A percentile compares a stretch with the other conserved stretches of the same genome.
Evolutionary conservation across 805 yeast genomes (phyloP).

Genomic region (Schwanniomyces pseudopolymorphus): DNA sequence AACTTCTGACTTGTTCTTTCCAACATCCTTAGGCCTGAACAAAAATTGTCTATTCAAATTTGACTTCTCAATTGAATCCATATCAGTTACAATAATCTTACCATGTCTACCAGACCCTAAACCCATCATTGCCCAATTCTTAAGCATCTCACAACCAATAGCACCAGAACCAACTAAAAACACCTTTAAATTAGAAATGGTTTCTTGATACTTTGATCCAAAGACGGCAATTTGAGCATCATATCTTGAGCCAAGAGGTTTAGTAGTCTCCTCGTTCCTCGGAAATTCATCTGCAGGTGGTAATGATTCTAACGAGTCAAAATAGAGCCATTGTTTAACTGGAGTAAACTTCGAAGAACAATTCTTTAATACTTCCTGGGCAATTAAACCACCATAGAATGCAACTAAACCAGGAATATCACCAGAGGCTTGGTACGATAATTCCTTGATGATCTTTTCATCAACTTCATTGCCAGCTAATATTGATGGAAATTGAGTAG

Average conservation of each 20-base stretch:
- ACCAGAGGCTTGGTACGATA: slow-evolving; percentile 86
- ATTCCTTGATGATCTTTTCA: slow-evolving; percentile 63
- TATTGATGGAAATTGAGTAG: slow-evolving; percentile 54
- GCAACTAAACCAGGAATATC: slow-evolving; percentile 90
- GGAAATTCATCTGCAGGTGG: slow-evolving; percentile 60
- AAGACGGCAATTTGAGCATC: slow-evolving; percentile 96
- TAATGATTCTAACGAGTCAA: slow-evolving; percentile 89
- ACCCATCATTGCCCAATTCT: slow-evolving; percentile 97
- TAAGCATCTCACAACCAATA: slow-evolving; percentile 97
- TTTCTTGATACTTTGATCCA: slow-evolving; percentile 74
- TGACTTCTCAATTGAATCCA: slow-evolving; percentile 92
- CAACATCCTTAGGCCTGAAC: slow-evolving; percentile 93
- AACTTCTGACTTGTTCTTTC: slow-evolving; percentile 83
- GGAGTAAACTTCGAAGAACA: slow-evolving; percentile 96
- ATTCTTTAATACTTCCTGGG: slow-evolving; percentile 95
- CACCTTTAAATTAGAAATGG: slow-evolving; percentile 72
- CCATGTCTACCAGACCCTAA: slow-evolving; percentile 91
- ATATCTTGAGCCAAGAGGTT: slow-evolving; percentile 78
- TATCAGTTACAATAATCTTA: slow-evolving; percentile 82
- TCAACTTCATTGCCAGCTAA: slow-evolving; percentile 57
- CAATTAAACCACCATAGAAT: slow-evolving; percentile 88
- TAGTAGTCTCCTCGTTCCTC: slow-evolving; percentile 69
- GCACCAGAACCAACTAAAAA: slow-evolving; percentile 98
- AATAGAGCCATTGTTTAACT: slow-evolving; percentile 85
- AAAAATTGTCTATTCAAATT: slow-evolving; percentile 95